These are phyloP conservation scores for Phytophthora pini DNA, from an alignment of 352 stramenopile genomes.

Conservation along the genomic window DNA sequence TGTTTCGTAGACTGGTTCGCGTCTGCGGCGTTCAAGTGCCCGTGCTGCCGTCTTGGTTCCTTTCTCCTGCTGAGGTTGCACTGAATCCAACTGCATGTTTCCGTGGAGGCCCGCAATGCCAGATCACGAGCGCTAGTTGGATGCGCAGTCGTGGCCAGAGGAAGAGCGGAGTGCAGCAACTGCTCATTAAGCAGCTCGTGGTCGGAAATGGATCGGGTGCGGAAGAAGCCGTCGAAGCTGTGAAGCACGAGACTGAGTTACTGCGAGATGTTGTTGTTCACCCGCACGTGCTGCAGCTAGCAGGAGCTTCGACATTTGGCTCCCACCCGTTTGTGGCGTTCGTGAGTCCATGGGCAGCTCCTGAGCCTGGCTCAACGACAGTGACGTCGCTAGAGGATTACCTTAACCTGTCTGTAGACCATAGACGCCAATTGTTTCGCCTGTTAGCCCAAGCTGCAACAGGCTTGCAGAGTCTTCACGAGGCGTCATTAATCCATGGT, in stretches of 20 bases:
- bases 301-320: constrained; percentile 58
- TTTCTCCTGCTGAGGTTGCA: constrained; percentile 52
- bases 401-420: constrained; percentile 49
- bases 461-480: constrained; percentile 64
- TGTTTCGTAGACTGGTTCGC: constrained; percentile 57
- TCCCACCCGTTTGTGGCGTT: constrained; percentile 57
- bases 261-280: constrained; percentile 51
- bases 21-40: constrained; percentile 56
- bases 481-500: constrained; percentile 47
- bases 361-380: constrained; percentile 23
- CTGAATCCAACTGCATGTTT: constrained; percentile 26
- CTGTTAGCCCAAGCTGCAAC: constrained; percentile 57
- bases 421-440: constrained; percentile 42
- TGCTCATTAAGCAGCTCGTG: constrained; percentile 56
- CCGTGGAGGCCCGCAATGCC: constrained; percentile 29
- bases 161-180: constrained; percentile 35
- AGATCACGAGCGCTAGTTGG: constrained; percentile 44
- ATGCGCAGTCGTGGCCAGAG: constrained; percentile 30
- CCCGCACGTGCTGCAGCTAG: constrained; percentile 59
- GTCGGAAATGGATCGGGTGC: constrained; percentile 8
- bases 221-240: constrained; percentile 28
- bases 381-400: constrained; percentile 68
- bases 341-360: constrained; percentile 48
- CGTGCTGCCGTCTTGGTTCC: constrained; percentile 53
- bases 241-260: constrained; percentile 48